Percentiles rank a stretch among this genome's conserved stretches.
phyloP scores from a whole-genome alignment of 2,329 filamentous ascomycete species.

The Tolypocladium amazonense region DNA sequence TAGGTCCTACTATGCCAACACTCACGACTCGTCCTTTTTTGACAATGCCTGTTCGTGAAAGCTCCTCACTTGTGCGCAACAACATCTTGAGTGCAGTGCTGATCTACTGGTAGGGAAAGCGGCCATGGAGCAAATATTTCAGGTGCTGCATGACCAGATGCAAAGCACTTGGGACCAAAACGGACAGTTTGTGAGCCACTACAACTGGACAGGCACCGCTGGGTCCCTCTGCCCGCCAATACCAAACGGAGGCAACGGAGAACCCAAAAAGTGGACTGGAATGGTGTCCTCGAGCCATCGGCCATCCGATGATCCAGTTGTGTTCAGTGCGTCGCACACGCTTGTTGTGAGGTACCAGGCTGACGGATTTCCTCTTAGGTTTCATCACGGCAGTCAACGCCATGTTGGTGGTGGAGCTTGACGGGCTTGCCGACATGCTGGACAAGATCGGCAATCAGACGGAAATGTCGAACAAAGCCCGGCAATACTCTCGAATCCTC shows the following conservation, averaged over 20 bases:
- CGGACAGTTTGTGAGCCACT: conserved; percentile 16
- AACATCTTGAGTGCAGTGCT: neutral
- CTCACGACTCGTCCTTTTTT: conserved; percentile 59
- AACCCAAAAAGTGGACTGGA: conserved; percentile 66
- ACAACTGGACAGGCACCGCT: conserved; percentile 16
- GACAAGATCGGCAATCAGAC: conserved; percentile 57
- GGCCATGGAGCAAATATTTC: conserved; percentile 31
- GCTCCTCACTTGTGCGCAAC: too few relatives aligned
- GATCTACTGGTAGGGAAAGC: conserved; percentile 42
- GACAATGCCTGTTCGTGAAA: conserved; percentile 14
- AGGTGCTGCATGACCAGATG: conserved; percentile 13
- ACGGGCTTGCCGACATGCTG: conserved; percentile 49
- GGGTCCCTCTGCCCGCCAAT: conserved; percentile 25
- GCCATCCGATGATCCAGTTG: conserved; percentile 74
- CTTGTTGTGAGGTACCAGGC: too few relatives aligned
- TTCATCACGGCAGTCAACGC: conserved; percentile 34
- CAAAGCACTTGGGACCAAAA: conserved; percentile 13
- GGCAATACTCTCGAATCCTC: conserved; percentile 42
- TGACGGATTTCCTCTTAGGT: conserved; percentile 11
- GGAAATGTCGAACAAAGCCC: conserved; percentile 42
- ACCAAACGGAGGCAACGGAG: conserved; percentile 61
- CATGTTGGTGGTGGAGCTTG: conserved; percentile 41
- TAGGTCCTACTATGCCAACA: conserved; percentile 65
- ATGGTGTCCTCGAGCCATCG: conserved; percentile 72
- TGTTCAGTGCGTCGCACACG: conserved; percentile 32